Evolutionary conservation across 345 rosid species (phyloP).

Genomic region (Anacardium occidentale): DNA sequence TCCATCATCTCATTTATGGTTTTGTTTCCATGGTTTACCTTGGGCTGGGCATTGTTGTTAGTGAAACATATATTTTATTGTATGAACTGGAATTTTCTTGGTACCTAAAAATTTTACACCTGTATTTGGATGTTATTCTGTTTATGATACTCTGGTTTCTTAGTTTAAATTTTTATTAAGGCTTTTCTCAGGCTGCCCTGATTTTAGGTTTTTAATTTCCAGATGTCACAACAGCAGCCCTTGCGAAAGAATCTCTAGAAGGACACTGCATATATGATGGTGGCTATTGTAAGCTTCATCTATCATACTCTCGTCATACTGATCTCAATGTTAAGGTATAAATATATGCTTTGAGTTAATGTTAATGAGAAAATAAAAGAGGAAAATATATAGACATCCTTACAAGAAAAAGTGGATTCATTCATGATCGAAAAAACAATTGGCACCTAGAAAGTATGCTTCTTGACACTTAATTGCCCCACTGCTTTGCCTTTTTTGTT

Average conservation of each 20-base stretch:
- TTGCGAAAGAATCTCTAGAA: constrained; percentile 89
- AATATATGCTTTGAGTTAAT: constrained; percentile 57
- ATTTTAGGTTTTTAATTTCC: constrained; percentile 27
- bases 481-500: not conserved
- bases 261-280: constrained; percentile 99
- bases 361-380: constrained; percentile 39
- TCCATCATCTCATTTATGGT: too few relatives aligned
- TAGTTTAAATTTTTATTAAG: too few relatives aligned
- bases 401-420: constrained; percentile 41
- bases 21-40: too few relatives aligned
- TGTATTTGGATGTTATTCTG: not conserved
- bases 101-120: not conserved
- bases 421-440: constrained; percentile 41
- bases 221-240: constrained; percentile 78
- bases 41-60: too few relatives aligned
- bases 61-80: too few relatives aligned
- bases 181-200: constrained; percentile 7
- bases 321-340: constrained; percentile 99
- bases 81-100: not conserved
- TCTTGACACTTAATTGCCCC: constrained; percentile 39
- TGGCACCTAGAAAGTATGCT: constrained; percentile 49
- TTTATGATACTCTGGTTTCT: too few relatives aligned
- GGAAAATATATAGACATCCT: constrained; percentile 35
- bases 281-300: constrained; percentile 99
- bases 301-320: constrained; percentile 99